Conservation (phyloP, 768 basidiomycete genomes). For the Ephemerocybe angulata region DNA sequence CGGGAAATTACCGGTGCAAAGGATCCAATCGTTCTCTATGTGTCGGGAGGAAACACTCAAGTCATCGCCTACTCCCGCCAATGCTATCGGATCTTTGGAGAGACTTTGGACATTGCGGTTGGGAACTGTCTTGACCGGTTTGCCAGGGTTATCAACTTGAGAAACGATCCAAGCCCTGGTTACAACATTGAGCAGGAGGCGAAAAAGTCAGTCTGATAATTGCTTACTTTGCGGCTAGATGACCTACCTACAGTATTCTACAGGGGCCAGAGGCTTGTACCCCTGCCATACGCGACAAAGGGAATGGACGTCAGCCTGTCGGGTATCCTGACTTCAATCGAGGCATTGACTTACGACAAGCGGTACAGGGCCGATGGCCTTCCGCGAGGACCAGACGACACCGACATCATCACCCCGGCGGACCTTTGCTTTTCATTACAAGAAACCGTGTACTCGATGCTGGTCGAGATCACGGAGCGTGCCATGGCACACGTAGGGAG, state of each 20-base stretch:
- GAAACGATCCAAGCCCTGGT: constrained; percentile 94
- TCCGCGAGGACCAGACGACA: constrained; percentile 37
- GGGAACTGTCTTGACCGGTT: constrained; percentile 98
- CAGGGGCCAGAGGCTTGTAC: constrained; percentile 80
- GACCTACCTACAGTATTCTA: not conserved
- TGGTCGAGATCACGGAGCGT: constrained; percentile 97
- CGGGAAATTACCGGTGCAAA: constrained; percentile 90
- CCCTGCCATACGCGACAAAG: constrained; percentile 93
- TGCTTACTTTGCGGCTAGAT: not conserved
- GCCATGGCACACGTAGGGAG: constrained; percentile 99
- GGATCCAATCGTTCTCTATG: constrained; percentile 95
- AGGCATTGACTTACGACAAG: constrained; percentile 84
- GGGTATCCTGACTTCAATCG: constrained; percentile 86
- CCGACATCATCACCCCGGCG: constrained; percentile 85
- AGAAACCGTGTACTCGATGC: constrained; percentile 96
- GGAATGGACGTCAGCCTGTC: constrained; percentile 98
- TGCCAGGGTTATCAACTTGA: constrained; percentile 88
- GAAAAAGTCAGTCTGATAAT: constrained; percentile 57
- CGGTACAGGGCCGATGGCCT: constrained; percentile 58
- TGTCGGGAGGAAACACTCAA: constrained; percentile 98
- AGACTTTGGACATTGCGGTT: constrained; percentile 98
- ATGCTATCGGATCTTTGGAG: constrained; percentile 96
- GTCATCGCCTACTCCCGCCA: constrained; percentile 98
- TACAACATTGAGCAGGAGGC: constrained; percentile 97
- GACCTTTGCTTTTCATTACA: constrained; percentile 97